Conservation (phyloP, 768 basidiomycete species). For the Kwoniella newhampshirensis region DNA sequence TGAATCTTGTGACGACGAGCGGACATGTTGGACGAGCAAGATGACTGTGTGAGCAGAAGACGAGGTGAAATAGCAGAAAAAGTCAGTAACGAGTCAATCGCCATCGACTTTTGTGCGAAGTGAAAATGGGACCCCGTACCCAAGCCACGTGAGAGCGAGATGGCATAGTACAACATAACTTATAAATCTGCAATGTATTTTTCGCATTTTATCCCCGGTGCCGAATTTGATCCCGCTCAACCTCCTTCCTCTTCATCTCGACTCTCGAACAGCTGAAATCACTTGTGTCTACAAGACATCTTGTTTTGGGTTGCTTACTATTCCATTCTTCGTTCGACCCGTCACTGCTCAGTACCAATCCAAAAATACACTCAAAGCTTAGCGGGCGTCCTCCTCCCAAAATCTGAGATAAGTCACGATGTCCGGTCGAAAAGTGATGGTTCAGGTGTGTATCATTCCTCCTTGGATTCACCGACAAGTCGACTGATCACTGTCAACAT, state of each 20-base stretch:
- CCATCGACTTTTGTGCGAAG: too few species aligned
- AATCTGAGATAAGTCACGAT: constrained; percentile 58
- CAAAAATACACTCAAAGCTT: constrained; percentile 10
- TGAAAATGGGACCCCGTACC: too few species aligned
- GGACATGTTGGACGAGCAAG: too few species aligned
- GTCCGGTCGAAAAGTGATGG: constrained; percentile 96
- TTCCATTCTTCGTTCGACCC: neutral
- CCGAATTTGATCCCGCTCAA: constrained; percentile 1
- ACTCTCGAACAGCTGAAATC: neutral
- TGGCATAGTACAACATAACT: too few species aligned
- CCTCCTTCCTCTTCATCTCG: neutral
- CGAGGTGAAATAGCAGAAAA: too few species aligned
- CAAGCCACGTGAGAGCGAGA: too few species aligned
- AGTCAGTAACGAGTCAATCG: too few species aligned
- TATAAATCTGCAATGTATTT: constrained; percentile 1
- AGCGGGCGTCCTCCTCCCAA: constrained; percentile 15
- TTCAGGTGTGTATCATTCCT: constrained; percentile 68
- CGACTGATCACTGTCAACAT: constrained; percentile 3
- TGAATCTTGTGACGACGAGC: constrained; percentile 62
- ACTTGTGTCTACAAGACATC: constrained; percentile 1
- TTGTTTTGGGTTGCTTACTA: neutral
- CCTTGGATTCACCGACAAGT: constrained; percentile 2
- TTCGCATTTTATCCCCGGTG: constrained; percentile 1
- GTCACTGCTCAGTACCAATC: neutral
- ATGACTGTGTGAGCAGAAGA: too few species aligned